These are phyloP conservation scores for Salicornia ramosissima DNA, from an alignment of 148 eudicot genomes.

Conservation along the genomic window DNA sequence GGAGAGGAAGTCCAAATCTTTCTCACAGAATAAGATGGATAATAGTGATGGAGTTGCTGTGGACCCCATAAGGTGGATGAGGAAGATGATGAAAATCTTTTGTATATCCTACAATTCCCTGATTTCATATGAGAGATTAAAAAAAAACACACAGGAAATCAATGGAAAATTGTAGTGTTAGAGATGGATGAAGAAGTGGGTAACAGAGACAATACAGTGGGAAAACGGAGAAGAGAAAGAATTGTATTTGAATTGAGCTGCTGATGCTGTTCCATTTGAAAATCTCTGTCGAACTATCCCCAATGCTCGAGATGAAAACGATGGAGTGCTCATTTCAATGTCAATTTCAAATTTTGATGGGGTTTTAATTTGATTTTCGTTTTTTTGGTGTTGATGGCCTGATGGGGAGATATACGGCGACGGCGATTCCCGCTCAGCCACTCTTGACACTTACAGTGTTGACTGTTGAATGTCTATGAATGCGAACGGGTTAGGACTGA, in stretches of 20 bases:
- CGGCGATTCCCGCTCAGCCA: too few relatives aligned
- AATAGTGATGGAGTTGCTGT: constrained; percentile 5
- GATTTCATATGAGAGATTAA: background rate
- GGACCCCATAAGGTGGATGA: constrained; percentile 29
- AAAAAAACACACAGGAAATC: background rate
- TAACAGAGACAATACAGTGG: constrained; percentile 25
- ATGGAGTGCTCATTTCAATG: constrained; percentile 22
- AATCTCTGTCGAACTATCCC: constrained; percentile 34
- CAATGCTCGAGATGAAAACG: constrained; percentile 37
- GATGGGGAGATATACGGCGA: too few relatives aligned
- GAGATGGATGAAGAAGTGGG: background rate
- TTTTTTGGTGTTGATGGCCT: background rate
- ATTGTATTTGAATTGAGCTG: constrained; percentile 1
- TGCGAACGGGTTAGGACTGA: too few relatives aligned
- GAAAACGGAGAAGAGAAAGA: constrained; percentile 19
- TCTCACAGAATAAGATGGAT: constrained; percentile 32
- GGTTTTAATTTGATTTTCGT: background rate
- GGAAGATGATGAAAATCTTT: constrained; percentile 35
- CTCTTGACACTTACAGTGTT: too few relatives aligned
- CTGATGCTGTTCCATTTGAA: constrained; percentile 28
- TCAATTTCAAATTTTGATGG: background rate
- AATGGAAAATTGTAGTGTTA: constrained; percentile 1
- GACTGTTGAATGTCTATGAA: too few relatives aligned
- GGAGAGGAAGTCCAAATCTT: constrained; percentile 65
- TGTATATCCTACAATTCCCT: constrained; percentile 36